These are phyloP conservation scores for Talaromyces sp. DNA, from an alignment of 2,329 filamentous ascomycete genomes.

Conservation along the genomic window DNA sequence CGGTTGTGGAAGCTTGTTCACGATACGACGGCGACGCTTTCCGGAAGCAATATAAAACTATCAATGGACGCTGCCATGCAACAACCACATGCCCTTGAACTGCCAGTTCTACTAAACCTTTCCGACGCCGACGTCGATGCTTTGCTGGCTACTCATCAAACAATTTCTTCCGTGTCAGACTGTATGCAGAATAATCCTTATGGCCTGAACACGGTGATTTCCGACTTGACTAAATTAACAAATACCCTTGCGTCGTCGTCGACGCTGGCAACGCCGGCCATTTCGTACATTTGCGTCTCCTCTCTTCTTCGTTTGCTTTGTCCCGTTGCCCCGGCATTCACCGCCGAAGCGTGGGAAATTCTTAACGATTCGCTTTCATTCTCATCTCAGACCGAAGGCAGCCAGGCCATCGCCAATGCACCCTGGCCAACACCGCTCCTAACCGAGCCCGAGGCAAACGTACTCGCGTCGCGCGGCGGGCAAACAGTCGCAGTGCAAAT, in stretches of 20 bases:
- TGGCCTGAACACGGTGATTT: slow-evolving; percentile 76
- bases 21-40: slow-evolving; percentile 27
- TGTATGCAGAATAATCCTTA: slow-evolving; percentile 68
- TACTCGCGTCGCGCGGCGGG: slow-evolving; percentile 47
- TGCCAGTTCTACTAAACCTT: slow-evolving; percentile 28
- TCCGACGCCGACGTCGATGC: slow-evolving; percentile 41
- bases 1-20: slow-evolving; percentile 59
- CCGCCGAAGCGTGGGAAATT: slow-evolving; percentile 73
- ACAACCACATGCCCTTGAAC: slow-evolving; percentile 21
- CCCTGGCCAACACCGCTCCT: slow-evolving; percentile 56
- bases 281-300: slow-evolving; percentile 44
- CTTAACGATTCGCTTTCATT: slow-evolving; percentile 39
- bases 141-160: slow-evolving; percentile 64
- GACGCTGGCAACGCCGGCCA: slow-evolving; percentile 32
- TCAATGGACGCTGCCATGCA: slow-evolving; percentile 17
- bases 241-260: slow-evolving; percentile 56
- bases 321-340: slow-evolving; percentile 73
- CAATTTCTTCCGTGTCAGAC: slow-evolving; percentile 62
- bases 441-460: slow-evolving; percentile 34
- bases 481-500: slow-evolving; percentile 63
- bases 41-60: slow-evolving; percentile 16
- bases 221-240: slow-evolving; percentile 75
- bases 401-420: slow-evolving; percentile 37
- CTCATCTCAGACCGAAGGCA: slow-evolving; percentile 5
- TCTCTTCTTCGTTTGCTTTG: slow-evolving; percentile 68